A percentile compares a stretch with the other conserved stretches of the same genome.
phyloP scores from a whole-genome alignment of 1,284 basidiomycete species.

The Clitocybe nebularis region DNA sequence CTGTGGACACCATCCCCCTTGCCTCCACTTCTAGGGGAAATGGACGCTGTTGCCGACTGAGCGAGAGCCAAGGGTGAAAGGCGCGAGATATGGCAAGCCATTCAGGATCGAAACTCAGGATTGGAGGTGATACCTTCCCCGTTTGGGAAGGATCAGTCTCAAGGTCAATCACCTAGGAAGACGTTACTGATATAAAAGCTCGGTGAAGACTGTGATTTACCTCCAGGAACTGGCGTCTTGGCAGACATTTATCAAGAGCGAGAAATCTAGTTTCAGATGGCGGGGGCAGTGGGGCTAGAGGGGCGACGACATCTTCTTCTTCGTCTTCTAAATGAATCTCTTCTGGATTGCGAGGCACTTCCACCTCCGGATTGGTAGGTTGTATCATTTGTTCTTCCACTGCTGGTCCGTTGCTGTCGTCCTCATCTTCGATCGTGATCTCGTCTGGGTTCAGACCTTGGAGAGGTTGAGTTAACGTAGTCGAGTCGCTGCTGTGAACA shows the following conservation, averaged over 20 bases:
- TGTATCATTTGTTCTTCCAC: background rate
- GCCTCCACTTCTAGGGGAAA: constrained; percentile 63
- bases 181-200: background rate
- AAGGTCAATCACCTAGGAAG: constrained; percentile 2
- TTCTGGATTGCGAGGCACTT: constrained; percentile 51
- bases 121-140: constrained; percentile 13
- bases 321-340: constrained; percentile 68
- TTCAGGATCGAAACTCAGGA: constrained; percentile 71
- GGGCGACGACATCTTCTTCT: constrained; percentile 40
- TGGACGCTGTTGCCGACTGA: constrained; percentile 38
- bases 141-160: constrained; percentile 2
- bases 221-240: constrained; percentile 81
- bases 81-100: constrained; percentile 94
- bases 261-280: constrained; percentile 71
- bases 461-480: constrained; percentile 10
- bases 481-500: constrained; percentile 35
- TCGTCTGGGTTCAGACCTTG: constrained; percentile 56
- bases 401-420: constrained; percentile 20
- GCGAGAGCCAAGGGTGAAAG: constrained; percentile 77
- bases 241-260: constrained; percentile 91
- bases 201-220: constrained; percentile 34
- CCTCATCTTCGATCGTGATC: constrained; percentile 60
- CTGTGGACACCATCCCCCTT: constrained; percentile 54
- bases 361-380: background rate
- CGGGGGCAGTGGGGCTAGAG: constrained; percentile 26